Evolutionary conservation across 768 basidiomycete genomes (phyloP).

Genomic region (Phlebiopsis gigantea): DNA sequence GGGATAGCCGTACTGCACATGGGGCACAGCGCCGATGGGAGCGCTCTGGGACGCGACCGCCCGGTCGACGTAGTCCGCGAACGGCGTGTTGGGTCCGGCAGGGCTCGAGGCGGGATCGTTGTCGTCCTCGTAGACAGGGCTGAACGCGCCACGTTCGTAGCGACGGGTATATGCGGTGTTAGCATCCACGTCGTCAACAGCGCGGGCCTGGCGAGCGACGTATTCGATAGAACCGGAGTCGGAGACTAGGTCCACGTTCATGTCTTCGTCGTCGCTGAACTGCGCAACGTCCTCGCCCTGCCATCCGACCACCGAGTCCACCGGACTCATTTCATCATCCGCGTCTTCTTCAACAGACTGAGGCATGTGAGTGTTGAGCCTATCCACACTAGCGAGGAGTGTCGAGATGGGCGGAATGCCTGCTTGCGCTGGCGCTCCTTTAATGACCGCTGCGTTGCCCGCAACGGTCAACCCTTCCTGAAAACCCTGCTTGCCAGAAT

Average conservation of each 20-base stretch:
- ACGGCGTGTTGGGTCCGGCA: conserved; percentile 70
- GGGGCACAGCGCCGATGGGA: conserved; percentile 10
- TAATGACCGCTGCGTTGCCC: conserved; percentile 77
- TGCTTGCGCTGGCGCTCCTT: conserved; percentile 81
- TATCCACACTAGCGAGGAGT: conserved; percentile 17
- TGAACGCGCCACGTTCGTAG: conserved; percentile 42
- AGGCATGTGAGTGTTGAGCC: conserved; percentile 11
- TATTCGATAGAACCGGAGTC: conserved; percentile 14
- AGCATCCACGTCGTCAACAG: not conserved
- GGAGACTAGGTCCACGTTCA: conserved; percentile 24
- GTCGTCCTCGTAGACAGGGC: conserved; percentile 60
- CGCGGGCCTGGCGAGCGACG: not conserved
- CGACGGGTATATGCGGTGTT: not conserved
- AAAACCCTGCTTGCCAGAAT: conserved; percentile 52
- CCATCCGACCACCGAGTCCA: conserved; percentile 27
- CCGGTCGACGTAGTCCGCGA: conserved; percentile 71
- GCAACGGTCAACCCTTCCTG: conserved; percentile 66
- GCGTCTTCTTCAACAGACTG: conserved; percentile 27
- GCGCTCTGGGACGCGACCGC: conserved; percentile 39
- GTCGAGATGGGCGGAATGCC: conserved; percentile 69
- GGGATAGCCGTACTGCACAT: conserved; percentile 13
- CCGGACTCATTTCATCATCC: conserved; percentile 42
- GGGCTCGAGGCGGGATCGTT: conserved; percentile 62
- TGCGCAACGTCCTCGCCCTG: conserved; percentile 33
- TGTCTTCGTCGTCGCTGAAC: conserved; percentile 29